Conservation (phyloP, 2,329 filamentous ascomycete genomes). For the Apiospora pterosperma region DNA sequence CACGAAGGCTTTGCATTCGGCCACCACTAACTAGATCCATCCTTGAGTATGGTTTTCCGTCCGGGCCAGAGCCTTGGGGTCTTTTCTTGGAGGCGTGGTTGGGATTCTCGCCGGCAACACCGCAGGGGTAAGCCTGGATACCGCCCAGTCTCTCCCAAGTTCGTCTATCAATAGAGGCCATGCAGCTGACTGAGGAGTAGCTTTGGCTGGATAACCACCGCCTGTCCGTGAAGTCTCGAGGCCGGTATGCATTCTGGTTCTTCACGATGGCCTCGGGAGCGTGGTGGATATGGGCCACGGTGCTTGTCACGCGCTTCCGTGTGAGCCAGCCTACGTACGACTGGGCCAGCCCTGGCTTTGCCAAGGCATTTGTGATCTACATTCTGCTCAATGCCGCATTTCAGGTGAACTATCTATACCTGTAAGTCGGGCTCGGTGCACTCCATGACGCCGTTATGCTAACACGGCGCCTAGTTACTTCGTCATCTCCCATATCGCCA, state of each 20-base stretch:
- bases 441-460: not conserved
- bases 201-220: conserved; percentile 56
- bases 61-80: conserved; percentile 64
- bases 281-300: conserved; percentile 70
- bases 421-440: conserved; percentile 39
- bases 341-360: conserved; percentile 63
- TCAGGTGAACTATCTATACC: conserved; percentile 70
- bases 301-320: conserved; percentile 60
- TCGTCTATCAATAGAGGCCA: not conserved
- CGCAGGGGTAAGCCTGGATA: conserved; percentile 47
- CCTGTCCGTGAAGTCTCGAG: conserved; percentile 50
- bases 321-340: conserved; percentile 59
- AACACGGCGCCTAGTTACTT: conserved; percentile 52
- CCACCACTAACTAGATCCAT: not conserved
- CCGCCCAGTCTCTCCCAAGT: not conserved
- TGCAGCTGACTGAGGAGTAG: not conserved
- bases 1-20: not conserved
- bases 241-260: conserved; percentile 50
- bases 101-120: conserved; percentile 64
- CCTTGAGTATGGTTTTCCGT: conserved; percentile 63
- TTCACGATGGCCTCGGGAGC: conserved; percentile 59
- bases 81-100: conserved; percentile 66
- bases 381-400: conserved; percentile 65
- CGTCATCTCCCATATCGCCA: conserved; percentile 63
- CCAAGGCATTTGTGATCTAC: conserved; percentile 63